Conservation (phyloP, 2,329 filamentous ascomycete species). For the Cladosporium velox region DNA sequence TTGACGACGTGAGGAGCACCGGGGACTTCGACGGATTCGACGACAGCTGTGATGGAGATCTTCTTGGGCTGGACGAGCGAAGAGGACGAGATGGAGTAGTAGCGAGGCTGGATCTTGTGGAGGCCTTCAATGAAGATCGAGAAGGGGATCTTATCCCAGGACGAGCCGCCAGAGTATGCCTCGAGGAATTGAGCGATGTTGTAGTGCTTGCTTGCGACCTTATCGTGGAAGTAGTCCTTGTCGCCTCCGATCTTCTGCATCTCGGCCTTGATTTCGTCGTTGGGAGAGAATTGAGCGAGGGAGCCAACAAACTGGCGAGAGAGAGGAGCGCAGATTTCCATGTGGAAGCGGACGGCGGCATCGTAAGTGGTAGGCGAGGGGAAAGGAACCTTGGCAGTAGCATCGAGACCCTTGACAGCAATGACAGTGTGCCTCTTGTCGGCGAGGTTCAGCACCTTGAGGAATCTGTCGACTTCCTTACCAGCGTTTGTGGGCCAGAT, state of each 20-base stretch:
- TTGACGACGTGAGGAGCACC: constrained; percentile 79
- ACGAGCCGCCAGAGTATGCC: constrained; percentile 68
- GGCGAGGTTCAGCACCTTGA: constrained; percentile 73
- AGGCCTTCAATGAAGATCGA: constrained; percentile 92
- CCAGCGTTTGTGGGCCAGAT: constrained; percentile 97
- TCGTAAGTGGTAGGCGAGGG: constrained; percentile 96
- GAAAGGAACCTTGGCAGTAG: constrained; percentile 96
- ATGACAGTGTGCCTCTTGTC: constrained; percentile 81
- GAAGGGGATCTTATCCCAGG: constrained; percentile 86
- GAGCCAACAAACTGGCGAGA: constrained; percentile 93
- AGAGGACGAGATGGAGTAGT: constrained; percentile 99
- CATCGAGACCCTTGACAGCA: constrained; percentile 85
- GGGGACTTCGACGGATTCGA: constrained; percentile 78
- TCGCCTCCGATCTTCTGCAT: constrained; percentile 86
- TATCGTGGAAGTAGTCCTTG: constrained; percentile 92
- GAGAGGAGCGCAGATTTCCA: constrained; percentile 93
- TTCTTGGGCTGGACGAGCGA: constrained; percentile 91
- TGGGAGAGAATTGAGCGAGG: constrained; percentile 85
- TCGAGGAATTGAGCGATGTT: constrained; percentile 88
- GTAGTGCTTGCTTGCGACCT: constrained; percentile 76
- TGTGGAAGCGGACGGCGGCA: constrained; percentile 88
- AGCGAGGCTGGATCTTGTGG: constrained; percentile 92
- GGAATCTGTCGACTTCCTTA: constrained; percentile 85
- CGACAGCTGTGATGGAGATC: constrained; percentile 92
- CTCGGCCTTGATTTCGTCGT: constrained; percentile 80